These are phyloP conservation scores for Metschnikowia kunwiensis DNA, from an alignment of 805 yeast genomes.

Conservation along the genomic window DNA sequence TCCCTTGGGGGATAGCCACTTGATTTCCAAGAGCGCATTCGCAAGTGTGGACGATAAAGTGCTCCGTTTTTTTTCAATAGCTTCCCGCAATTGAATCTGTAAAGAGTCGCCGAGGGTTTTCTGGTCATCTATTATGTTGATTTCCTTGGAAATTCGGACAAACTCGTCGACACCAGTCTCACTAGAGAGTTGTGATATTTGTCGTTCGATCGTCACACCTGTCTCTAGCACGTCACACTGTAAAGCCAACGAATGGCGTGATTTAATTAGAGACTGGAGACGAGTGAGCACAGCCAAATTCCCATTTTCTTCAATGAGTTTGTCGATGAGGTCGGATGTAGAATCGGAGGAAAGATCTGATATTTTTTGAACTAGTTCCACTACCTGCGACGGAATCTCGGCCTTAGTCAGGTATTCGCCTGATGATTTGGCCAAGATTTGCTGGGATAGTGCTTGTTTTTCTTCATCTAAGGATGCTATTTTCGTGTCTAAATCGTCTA, in stretches of 20 bases:
- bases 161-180: conserved; percentile 8
- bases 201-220: conserved; percentile 5
- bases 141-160: conserved; percentile 11
- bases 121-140: neutral
- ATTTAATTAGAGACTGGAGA: conserved; percentile 1
- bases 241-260: conserved; percentile 1
- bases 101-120: conserved; percentile 5
- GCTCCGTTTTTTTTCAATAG: conserved; percentile 2
- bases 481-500: conserved; percentile 17
- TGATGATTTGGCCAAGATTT: conserved; percentile 4
- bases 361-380: neutral
- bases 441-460: conserved; percentile 1
- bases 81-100: neutral
- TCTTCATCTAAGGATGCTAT: conserved; percentile 1
- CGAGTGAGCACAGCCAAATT: conserved; percentile 5
- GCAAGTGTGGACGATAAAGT: conserved; percentile 16
- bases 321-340: neutral
- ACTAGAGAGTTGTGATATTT: conserved; percentile 4
- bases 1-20: conserved; percentile 25
- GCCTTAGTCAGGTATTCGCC: neutral
- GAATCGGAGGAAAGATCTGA: neutral
- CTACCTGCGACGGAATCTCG: conserved; percentile 3
- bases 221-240: conserved; percentile 4
- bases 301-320: conserved; percentile 5
- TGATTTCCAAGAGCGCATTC: conserved; percentile 14